Conservation (phyloP, 331 rosid genomes). For the Malus hybrid region DNA sequence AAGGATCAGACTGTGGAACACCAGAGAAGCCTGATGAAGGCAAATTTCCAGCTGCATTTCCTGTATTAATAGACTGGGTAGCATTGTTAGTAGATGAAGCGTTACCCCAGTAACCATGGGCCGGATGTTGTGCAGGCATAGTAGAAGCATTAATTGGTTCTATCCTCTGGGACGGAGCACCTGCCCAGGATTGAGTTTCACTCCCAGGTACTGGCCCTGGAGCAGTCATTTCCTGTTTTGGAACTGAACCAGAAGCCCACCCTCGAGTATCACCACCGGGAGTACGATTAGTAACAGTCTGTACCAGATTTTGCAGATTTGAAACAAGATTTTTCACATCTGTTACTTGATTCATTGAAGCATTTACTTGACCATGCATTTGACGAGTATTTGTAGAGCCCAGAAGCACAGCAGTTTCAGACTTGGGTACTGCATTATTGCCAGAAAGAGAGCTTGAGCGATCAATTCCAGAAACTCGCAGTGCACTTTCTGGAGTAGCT, state of each 20-base stretch:
- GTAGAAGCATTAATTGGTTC: slow-evolving; percentile 46
- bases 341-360: slow-evolving; percentile 26
- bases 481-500: slow-evolving; percentile 20
- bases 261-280: slow-evolving; percentile 46
- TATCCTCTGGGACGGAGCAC: slow-evolving; percentile 34
- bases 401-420: slow-evolving; percentile 21
- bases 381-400: slow-evolving; percentile 31
- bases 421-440: slow-evolving; percentile 15
- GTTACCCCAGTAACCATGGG: slow-evolving; percentile 59
- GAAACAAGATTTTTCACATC: slow-evolving; percentile 48
- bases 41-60: slow-evolving; percentile 43
- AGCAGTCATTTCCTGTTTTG: slow-evolving; percentile 34
- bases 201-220: slow-evolving; percentile 26
- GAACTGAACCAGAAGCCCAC: slow-evolving; percentile 45
- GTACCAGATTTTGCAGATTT: slow-evolving; percentile 52
- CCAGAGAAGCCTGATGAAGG: slow-evolving; percentile 32
- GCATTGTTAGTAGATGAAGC: slow-evolving; percentile 45
- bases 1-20: slow-evolving; percentile 45
- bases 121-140: slow-evolving; percentile 44
- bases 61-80: slow-evolving; percentile 34
- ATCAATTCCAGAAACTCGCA: slow-evolving; percentile 32
- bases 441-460: slow-evolving; percentile 27
- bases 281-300: slow-evolving; percentile 35
- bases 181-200: slow-evolving; percentile 48
- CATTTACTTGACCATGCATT: slow-evolving; percentile 41